These are phyloP conservation scores for Apostasia ramifera DNA, from an alignment of 106 monocot species.

Conservation along the genomic window DNA sequence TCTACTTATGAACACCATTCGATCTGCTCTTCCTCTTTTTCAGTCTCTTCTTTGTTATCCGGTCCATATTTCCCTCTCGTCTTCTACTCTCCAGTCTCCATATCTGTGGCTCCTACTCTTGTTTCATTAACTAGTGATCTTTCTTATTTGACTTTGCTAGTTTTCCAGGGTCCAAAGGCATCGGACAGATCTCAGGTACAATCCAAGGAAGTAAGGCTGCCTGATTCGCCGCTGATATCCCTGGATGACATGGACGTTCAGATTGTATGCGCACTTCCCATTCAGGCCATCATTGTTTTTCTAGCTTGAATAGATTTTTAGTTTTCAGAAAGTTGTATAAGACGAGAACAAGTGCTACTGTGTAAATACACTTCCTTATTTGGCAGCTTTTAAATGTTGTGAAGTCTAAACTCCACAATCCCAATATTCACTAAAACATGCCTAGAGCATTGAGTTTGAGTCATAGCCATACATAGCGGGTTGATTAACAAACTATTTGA, in stretches of 20 bases:
- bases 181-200: slow-evolving; percentile 76
- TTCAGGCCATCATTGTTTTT: too few relatives aligned
- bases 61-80: slow-evolving; percentile 13
- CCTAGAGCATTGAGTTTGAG: too few relatives aligned
- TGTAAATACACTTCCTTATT: too few relatives aligned
- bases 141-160: slow-evolving; percentile 1
- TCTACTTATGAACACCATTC: slow-evolving; percentile 77
- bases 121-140: background rate
- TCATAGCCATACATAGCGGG: too few relatives aligned
- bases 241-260: slow-evolving; percentile 85
- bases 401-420: too few relatives aligned
- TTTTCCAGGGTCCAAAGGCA: slow-evolving; percentile 56
- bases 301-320: too few relatives aligned
- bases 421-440: too few relatives aligned
- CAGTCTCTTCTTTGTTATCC: slow-evolving; percentile 52
- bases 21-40: slow-evolving; percentile 40
- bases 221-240: slow-evolving; percentile 56
- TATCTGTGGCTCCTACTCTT: background rate
- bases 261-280: slow-evolving; percentile 39
- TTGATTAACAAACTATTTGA: too few relatives aligned
- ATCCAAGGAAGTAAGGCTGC: slow-evolving; percentile 71
- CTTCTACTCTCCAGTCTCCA: background rate
- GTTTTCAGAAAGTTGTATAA: too few relatives aligned
- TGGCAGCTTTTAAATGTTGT: too few relatives aligned
- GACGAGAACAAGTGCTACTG: too few relatives aligned